These are phyloP conservation scores for Setomelanomma holmii DNA, from an alignment of 2,329 filamentous ascomycete species.

Conservation along the genomic window DNA sequence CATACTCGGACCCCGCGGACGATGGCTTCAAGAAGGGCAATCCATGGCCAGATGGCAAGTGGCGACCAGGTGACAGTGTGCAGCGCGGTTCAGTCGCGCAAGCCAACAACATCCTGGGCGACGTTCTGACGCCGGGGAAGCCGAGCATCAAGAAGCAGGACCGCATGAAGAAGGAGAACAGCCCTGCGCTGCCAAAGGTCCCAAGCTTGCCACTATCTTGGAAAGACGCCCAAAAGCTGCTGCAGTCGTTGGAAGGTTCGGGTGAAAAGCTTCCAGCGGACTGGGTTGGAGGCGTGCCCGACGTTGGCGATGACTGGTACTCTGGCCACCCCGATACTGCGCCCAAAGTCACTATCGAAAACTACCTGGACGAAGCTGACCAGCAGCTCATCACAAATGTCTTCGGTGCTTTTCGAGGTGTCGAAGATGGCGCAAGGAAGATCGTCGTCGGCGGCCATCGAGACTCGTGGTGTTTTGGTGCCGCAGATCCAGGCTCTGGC, in stretches of 20 bases:
- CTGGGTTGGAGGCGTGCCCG: constrained; percentile 80
- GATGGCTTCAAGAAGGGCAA: constrained; percentile 79
- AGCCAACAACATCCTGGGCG: constrained; percentile 83
- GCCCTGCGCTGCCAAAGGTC: constrained; percentile 77
- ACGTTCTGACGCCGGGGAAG: constrained; percentile 90
- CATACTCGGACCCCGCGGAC: constrained; percentile 89
- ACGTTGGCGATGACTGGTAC: constrained; percentile 77
- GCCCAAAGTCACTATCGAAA: constrained; percentile 80
- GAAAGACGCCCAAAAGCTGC: constrained; percentile 82
- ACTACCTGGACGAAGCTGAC: constrained; percentile 83
- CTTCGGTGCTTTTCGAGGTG: constrained; percentile 81
- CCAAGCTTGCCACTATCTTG: constrained; percentile 90
- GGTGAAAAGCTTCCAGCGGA: constrained; percentile 71
- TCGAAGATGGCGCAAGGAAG: constrained; percentile 82
- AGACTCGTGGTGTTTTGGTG: constrained; percentile 90
- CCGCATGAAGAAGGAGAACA: constrained; percentile 73
- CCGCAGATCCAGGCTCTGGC: constrained; percentile 81
- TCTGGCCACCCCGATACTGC: constrained; percentile 74
- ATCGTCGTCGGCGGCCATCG: constrained; percentile 93
- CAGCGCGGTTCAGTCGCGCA: constrained; percentile 83
- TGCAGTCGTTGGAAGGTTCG: constrained; percentile 77
- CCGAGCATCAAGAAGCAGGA: constrained; percentile 72
- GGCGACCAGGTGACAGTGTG: constrained; percentile 81
- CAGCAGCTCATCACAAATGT: constrained; percentile 92
- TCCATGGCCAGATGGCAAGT: constrained; percentile 77